Base-by-base conservation (phyloP, 1,139 yeast genomes). In the Diutina siamensis region DNA sequence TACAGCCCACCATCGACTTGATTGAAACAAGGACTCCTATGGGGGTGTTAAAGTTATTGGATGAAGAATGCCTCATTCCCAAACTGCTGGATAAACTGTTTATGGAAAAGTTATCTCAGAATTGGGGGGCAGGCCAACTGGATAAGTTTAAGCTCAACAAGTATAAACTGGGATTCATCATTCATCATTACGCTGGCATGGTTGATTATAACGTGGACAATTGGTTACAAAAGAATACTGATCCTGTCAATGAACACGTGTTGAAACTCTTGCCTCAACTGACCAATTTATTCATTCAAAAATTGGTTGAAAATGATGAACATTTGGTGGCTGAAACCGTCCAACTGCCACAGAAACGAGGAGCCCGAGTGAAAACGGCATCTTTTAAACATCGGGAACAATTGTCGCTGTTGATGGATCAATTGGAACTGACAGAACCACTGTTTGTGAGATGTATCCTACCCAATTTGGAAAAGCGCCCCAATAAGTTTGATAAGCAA, bases 31-130 rank as follows among this genome's bases (percentile, higher is more conserved):
- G 76, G 55, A 66, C 70, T 22, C 95, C 94, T 5, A 75, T 88
- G 65, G 97, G 97, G 48, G 74, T 94, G n/a, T 76, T 94, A 49
- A 83, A 95, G 18, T 72, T 88, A 31, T 71, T 94, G 42, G 95
- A 94, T 59, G 99, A 94, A 63, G 98, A 92, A 59, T 89, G 97
- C 55, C 84, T 92, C 35, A 83, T 94, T 65, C 97, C 98, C 8
- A 85, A 84, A 54, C 84, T 96, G 1, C 75, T 87, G 1, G 97
- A 94, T 59, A 67, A 71, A 47, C 74, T 94, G 0, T 92, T 89
- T 56, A 80, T 88, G 57, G 92, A 87, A 40, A 89, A 88, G 58
- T 68, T 94, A 47, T 75, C 80, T 40, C 63, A 69, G 7, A 72
- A 77, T 47, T 83, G 92, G 78, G 68, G 66, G 17, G 72, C 68